Conservation (phyloP, 2,329 filamentous ascomycete species). For the Stylonectria norvegica region DNA sequence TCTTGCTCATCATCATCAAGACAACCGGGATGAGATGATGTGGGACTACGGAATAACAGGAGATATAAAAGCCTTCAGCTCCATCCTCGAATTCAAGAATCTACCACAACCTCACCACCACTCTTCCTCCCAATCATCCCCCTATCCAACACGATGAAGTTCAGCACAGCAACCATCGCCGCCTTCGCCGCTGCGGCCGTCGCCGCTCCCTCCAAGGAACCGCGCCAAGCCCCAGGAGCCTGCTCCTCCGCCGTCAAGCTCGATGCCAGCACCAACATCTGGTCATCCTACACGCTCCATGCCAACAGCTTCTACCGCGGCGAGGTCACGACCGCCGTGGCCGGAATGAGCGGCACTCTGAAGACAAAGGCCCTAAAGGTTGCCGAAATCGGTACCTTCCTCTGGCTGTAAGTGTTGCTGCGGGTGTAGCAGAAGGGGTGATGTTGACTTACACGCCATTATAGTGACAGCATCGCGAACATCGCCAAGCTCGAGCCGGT, state of each 20-base stretch:
- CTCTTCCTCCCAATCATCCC: no score
- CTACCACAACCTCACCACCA: no score
- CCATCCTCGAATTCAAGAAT: no score
- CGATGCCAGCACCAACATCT: constrained; percentile 17
- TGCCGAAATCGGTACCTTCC: constrained; percentile 51
- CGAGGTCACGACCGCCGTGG: constrained; percentile 57
- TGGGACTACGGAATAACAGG: no score
- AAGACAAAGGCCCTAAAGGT: constrained; percentile 50
- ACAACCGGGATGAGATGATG: no score
- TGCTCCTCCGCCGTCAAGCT: constrained; percentile 8
- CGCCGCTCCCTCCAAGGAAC: constrained; percentile 33
- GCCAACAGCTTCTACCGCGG: constrained; percentile 55
- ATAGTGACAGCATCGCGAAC: constrained; percentile 49
- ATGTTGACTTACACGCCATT: constrained; percentile 5
- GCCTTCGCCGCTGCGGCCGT: constrained; percentile 29
- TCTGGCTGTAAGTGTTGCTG: constrained; percentile 44
- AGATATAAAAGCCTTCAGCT: no score
- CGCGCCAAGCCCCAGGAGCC: constrained; percentile 32
- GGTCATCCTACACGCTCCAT: constrained; percentile 18
- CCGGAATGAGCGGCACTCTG: constrained; percentile 55
- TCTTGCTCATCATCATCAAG: no score
- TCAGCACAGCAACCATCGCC: no score
- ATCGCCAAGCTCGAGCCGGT: constrained; percentile 45
- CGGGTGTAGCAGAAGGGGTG: rapidly evolving
- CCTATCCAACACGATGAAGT: no score